A percentile compares a stretch with the other conserved stretches of the same genome.
phyloP scores from a whole-genome alignment of 148 eudicot species.

The Persicaria maculosa region DNA sequence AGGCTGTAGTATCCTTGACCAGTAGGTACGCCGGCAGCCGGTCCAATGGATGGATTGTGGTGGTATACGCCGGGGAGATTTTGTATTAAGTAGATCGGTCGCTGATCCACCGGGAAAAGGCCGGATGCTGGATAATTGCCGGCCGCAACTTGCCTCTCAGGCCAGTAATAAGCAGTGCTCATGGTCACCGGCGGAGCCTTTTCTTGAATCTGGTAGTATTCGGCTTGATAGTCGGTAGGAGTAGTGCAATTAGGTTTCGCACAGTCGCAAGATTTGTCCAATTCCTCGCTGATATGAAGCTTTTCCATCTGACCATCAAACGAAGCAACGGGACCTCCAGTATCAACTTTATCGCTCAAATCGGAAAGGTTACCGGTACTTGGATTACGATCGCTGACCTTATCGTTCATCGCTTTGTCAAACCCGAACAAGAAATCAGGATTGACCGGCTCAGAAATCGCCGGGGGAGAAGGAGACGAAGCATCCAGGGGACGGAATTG shows the following conservation, averaged over 20 bases:
- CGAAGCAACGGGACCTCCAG: conserved; percentile 9
- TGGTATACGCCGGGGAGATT: neutral
- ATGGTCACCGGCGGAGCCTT: conserved; percentile 23
- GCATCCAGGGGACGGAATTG: conserved; percentile 17
- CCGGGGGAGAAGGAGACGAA: conserved; percentile 18
- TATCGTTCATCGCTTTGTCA: conserved; percentile 34
- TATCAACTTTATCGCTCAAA: neutral
- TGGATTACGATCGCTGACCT: conserved; percentile 23
- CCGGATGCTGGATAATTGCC: conserved; percentile 10
- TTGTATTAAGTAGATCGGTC: conserved; percentile 59
- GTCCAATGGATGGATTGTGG: conserved; percentile 8
- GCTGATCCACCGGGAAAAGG: conserved; percentile 12
- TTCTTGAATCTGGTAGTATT: conserved; percentile 11
- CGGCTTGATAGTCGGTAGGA: conserved; percentile 3
- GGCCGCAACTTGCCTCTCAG: conserved; percentile 20
- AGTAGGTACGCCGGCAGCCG: neutral
- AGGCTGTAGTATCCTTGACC: conserved; percentile 10
- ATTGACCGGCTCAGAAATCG: conserved; percentile 17
- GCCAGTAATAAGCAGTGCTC: conserved; percentile 32
- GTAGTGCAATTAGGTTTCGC: conserved; percentile 13
- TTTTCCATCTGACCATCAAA: conserved; percentile 11
- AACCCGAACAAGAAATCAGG: conserved; percentile 69
- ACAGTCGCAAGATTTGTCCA: conserved; percentile 53
- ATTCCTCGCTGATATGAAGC: conserved; percentile 20
- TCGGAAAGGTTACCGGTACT: conserved; percentile 19